phyloP scores from a whole-genome alignment of 495 filamentous ascomycete genomes.

The Paragyromitra xinjiangensis region DNA sequence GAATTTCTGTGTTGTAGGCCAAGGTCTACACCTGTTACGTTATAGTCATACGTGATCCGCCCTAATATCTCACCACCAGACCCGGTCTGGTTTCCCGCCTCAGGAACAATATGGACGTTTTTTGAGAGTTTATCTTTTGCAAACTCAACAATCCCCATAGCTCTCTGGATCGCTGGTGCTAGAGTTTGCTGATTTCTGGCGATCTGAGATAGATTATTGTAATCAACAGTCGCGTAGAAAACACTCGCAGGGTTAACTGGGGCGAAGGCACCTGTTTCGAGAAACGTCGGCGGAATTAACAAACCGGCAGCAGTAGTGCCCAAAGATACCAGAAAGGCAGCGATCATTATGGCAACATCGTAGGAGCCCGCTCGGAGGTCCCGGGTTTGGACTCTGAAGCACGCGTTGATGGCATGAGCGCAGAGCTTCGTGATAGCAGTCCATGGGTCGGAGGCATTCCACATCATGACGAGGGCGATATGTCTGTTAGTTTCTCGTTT shows the following conservation, averaged over 20 bases:
- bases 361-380: not conserved
- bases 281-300: conserved; percentile 2
- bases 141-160: conserved; percentile 26
- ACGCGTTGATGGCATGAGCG: not conserved
- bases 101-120: not conserved
- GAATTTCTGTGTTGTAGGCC: conserved; percentile 4
- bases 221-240: conserved; percentile 3
- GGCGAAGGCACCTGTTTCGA: conserved; percentile 17
- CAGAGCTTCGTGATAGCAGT: conserved; percentile 3
- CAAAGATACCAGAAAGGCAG: not conserved
- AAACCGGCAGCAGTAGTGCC: not conserved
- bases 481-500: conserved; percentile 20
- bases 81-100: conserved; percentile 9
- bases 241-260: conserved; percentile 18
- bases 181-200: not conserved
- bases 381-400: not conserved
- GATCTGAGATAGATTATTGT: not conserved
- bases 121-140: not conserved
- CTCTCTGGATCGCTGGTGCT: conserved; percentile 27
- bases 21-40: conserved; percentile 35
- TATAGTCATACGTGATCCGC: conserved; percentile 24
- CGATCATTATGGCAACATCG: not conserved
- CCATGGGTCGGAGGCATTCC: conserved; percentile 14
- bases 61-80: not conserved
- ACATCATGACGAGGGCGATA: conserved; percentile 10